phyloP scores from a whole-genome alignment of 2,329 filamentous ascomycete species.

The Pseudogymnoascus sp. region DNA sequence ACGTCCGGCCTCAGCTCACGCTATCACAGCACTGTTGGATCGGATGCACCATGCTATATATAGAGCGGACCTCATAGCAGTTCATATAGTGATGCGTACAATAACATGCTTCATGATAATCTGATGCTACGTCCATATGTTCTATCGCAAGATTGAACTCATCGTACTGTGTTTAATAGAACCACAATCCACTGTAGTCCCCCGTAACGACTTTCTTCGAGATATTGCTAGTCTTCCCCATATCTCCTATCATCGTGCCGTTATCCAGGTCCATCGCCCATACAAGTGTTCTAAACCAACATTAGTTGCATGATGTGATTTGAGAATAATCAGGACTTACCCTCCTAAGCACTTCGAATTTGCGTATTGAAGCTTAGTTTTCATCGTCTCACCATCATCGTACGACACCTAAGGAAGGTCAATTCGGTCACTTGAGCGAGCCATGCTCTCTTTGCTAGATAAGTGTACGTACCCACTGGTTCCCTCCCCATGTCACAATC shows the following conservation, averaged over 20 bases:
- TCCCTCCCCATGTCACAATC: conserved; percentile 27
- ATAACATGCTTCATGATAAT: too few relatives aligned
- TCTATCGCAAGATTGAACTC: too few relatives aligned
- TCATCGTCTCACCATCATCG: conserved; percentile 26
- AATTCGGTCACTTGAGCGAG: conserved; percentile 1
- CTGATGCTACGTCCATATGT: too few relatives aligned
- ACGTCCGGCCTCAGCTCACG: too few relatives aligned
- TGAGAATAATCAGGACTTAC: not conserved
- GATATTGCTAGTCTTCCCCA: too few relatives aligned
- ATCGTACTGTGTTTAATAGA: too few relatives aligned
- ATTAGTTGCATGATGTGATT: not conserved
- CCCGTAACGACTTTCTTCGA: too few relatives aligned
- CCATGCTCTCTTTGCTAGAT: not conserved
- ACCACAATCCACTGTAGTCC: too few relatives aligned
- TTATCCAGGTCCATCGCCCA: conserved; percentile 19
- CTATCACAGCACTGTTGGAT: too few relatives aligned
- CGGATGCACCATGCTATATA: too few relatives aligned
- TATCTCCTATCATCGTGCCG: not conserved
- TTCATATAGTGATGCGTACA: too few relatives aligned
- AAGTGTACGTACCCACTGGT: conserved; percentile 30
- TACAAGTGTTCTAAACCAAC: conserved; percentile 17
- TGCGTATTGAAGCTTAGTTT: conserved; percentile 16
- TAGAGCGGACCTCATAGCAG: too few relatives aligned
- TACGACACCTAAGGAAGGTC: conserved; percentile 21
- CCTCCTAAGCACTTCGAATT: conserved; percentile 19